Conservation (phyloP, 2,329 filamentous ascomycete genomes). For the Fusarium pilosicola region DNA sequence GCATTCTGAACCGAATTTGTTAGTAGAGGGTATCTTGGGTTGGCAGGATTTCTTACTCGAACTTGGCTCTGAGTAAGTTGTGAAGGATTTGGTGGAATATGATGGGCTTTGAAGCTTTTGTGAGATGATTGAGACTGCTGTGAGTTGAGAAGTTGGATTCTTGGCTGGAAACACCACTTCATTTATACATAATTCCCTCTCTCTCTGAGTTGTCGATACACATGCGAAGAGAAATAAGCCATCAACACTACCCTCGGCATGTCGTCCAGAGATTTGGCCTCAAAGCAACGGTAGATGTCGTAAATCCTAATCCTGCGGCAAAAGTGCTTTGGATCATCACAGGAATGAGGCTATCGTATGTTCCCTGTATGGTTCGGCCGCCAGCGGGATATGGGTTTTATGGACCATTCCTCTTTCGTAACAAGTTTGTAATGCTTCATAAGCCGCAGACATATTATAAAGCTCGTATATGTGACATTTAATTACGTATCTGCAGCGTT, state of each 20-base stretch:
- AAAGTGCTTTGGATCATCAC: not conserved
- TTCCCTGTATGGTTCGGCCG: not conserved
- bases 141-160: not conserved
- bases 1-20: not conserved
- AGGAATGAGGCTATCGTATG: not conserved
- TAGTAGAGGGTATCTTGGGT: not conserved
- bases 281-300: not conserved
- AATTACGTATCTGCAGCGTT: not conserved
- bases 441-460: not conserved
- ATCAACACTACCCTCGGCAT: not conserved
- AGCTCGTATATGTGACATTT: not conserved
- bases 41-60: not conserved
- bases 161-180: not conserved
- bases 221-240: not conserved
- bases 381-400: not conserved
- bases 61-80: not conserved
- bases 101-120: not conserved
- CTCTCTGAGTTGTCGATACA: not conserved
- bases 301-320: not conserved
- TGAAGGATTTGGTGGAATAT: accelerated
- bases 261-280: accelerated
- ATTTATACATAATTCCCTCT: not conserved
- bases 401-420: not conserved
- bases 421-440: not conserved
- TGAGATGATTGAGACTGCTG: not conserved